Conservation (phyloP, 495 filamentous ascomycete genomes). For the Clohesyomyces aquaticus region DNA sequence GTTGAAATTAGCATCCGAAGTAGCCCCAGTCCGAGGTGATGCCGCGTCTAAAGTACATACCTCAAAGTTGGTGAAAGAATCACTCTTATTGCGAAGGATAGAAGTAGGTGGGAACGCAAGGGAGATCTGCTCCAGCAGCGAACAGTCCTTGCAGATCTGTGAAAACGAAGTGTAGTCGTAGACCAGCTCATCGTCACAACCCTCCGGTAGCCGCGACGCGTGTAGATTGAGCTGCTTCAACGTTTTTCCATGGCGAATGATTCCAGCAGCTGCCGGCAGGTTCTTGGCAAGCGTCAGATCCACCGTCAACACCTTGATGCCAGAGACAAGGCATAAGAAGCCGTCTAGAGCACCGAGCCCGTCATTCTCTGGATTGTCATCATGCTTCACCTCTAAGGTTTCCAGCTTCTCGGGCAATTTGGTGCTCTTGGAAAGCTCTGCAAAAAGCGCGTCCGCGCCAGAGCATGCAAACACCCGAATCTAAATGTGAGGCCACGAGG, state of each 20-base stretch:
- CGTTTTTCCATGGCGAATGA: slow-evolving; percentile 46
- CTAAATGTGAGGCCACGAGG: too few species aligned
- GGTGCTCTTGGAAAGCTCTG: slow-evolving; percentile 46
- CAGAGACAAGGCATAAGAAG: slow-evolving; percentile 47
- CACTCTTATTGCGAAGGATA: slow-evolving; percentile 39
- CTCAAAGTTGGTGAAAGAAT: slow-evolving; percentile 42
- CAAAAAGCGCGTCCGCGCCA: slow-evolving; percentile 47
- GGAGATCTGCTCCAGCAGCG: slow-evolving; percentile 44
- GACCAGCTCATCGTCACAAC: slow-evolving; percentile 44
- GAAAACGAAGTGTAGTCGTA: slow-evolving; percentile 43
- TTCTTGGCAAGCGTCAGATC: slow-evolving; percentile 42
- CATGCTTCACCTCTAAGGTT: slow-evolving; percentile 45
- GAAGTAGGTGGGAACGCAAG: slow-evolving; percentile 43
- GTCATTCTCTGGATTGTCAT: slow-evolving; percentile 49
- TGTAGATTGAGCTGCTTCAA: slow-evolving; percentile 46
- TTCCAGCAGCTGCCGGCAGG: slow-evolving; percentile 43
- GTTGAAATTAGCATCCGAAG: slow-evolving; percentile 36
- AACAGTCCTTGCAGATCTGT: slow-evolving; percentile 46
- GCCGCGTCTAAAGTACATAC: slow-evolving; percentile 28
- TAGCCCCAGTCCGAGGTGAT: slow-evolving; percentile 6
- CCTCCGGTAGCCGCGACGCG: slow-evolving; percentile 21
- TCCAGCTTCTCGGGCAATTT: slow-evolving; percentile 45
- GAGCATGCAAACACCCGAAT: slow-evolving; percentile 44
- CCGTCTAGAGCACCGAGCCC: slow-evolving; percentile 47
- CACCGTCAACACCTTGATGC: slow-evolving; percentile 44